These are phyloP conservation scores for Metarhizium humberi DNA, from an alignment of 2,329 filamentous ascomycete genomes.

Conservation along the genomic window DNA sequence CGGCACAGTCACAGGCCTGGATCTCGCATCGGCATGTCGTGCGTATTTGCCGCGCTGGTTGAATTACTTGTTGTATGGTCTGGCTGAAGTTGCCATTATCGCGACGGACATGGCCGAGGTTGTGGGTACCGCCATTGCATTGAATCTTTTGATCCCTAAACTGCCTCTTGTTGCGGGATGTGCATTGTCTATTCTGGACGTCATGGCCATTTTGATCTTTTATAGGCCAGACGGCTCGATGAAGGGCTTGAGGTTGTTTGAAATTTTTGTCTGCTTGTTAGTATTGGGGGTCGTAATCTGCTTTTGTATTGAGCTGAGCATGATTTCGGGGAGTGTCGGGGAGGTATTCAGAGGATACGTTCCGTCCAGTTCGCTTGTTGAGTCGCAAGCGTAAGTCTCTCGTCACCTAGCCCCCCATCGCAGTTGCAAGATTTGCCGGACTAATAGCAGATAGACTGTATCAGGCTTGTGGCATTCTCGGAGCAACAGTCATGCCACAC, in stretches of 20 bases:
- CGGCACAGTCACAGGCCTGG: constrained; percentile 58
- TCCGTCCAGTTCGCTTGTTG: constrained; percentile 48
- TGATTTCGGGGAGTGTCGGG: constrained; percentile 45
- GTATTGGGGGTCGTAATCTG: constrained; percentile 62
- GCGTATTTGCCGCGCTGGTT: constrained; percentile 58
- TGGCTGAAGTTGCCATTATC: constrained; percentile 60
- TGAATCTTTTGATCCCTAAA: constrained; percentile 55
- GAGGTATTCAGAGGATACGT: constrained; percentile 58
- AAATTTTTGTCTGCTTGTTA: constrained; percentile 51
- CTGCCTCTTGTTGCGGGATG: constrained; percentile 60
- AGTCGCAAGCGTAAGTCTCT: constrained; percentile 40
- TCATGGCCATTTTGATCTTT: constrained; percentile 58
- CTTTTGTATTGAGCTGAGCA: constrained; percentile 59
- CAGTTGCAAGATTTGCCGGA: not conserved
- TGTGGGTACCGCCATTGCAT: constrained; percentile 60
- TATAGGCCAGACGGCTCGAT: constrained; percentile 52
- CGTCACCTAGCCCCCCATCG: not conserved
- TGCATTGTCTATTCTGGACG: constrained; percentile 58
- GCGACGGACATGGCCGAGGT: constrained; percentile 66
- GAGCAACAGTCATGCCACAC: constrained; percentile 67
- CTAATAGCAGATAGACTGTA: constrained; percentile 32
- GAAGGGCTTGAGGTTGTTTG: constrained; percentile 51
- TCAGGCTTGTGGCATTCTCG: constrained; percentile 67
- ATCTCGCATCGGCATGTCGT: constrained; percentile 57
- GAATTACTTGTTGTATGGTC: constrained; percentile 49